Conservation (phyloP, 1,284 basidiomycete genomes). For the Ustilago vetiveriae region DNA sequence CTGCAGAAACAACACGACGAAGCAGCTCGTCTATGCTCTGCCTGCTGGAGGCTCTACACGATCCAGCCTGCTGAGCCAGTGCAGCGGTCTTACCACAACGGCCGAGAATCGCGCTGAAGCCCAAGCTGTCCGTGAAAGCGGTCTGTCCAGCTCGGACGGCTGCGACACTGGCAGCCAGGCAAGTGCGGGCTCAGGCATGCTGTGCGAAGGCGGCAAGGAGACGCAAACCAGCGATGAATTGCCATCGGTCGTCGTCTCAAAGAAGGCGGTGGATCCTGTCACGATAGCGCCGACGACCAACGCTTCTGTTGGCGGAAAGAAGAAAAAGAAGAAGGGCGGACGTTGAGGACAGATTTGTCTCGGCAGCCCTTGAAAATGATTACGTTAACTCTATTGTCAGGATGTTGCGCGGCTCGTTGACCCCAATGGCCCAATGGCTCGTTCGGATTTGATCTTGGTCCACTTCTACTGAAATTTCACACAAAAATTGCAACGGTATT, state of each 20-base stretch:
- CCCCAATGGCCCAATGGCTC: no score
- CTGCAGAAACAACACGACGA: neutral
- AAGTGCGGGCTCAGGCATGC: conserved; percentile 22
- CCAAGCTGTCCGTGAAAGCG: conserved; percentile 9
- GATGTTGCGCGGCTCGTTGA: no score
- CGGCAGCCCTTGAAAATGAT: no score
- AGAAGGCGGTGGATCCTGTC: neutral
- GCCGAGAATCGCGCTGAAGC: conserved; percentile 9
- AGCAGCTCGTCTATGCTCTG: conserved; percentile 32
- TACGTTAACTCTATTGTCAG: no score
- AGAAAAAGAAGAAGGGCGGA: conserved; percentile 38
- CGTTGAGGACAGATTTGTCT: conserved; percentile 15
- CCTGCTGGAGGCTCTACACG: conserved; percentile 30
- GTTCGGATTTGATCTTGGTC: no score
- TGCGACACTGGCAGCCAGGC: conserved; percentile 22
- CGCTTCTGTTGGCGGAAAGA: conserved; percentile 28
- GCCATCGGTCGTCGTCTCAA: neutral
- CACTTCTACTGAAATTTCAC: no score
- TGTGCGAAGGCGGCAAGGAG: conserved; percentile 38
- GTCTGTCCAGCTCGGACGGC: conserved; percentile 23
- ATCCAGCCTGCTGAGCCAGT: conserved; percentile 36
- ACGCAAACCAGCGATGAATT: conserved; percentile 16
- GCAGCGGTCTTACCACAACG: conserved; percentile 16
- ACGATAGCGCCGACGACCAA: conserved; percentile 4
- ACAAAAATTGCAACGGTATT: no score